Evolutionary conservation across 805 yeast genomes (phyloP), one percentile per base, ranked within the genome.

Genomic region (Lachancea quebecensis): DNA sequence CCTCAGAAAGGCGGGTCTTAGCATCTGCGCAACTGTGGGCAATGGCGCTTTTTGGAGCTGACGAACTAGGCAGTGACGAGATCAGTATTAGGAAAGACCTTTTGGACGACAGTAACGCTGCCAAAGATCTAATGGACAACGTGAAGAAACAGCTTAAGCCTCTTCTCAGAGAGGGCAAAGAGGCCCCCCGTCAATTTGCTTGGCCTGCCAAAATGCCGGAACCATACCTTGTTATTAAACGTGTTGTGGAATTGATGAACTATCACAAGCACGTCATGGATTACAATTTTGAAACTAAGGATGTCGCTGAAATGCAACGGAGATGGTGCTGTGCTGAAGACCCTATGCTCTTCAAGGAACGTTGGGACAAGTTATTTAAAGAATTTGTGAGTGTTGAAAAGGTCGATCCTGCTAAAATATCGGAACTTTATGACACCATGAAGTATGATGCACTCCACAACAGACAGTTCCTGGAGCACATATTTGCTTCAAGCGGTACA

Each of bases 161-260:
- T 1, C 71, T 93, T 58, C 71, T 93, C 43, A 78, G 99, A 66
- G 93, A 90, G 65, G 99, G 99, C 1, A 86, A 88, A 45, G 95
- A 88, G 56, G 96, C 98, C 0, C 98, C 99, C 14, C 85, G 95
- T 0, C 96, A 93, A 60, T 93, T 93, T 65, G 86, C 99, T 0
- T 93, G 99, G 99, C 99, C 99, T 0, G 86, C 93, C 15, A 88
- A 88, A 61, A 89, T 93, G 86, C 98, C 99, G 0, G 95, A 93
- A 60, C 99, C 99, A 1, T 91, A 88, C 59, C 79, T 82, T 40
- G 99, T 93, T 12, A 86, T 95, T 56, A 86, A 88, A 59, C 73
- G 96, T 51, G 99, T 93, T 25, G 95, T 93, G 35, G 96, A 89
- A 57, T 72, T 93, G 58, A 91, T 93, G 98, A 88, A 82, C 64